Evolutionary conservation across 768 basidiomycete species (phyloP).

Genomic region (Boletus rex-veris): DNA sequence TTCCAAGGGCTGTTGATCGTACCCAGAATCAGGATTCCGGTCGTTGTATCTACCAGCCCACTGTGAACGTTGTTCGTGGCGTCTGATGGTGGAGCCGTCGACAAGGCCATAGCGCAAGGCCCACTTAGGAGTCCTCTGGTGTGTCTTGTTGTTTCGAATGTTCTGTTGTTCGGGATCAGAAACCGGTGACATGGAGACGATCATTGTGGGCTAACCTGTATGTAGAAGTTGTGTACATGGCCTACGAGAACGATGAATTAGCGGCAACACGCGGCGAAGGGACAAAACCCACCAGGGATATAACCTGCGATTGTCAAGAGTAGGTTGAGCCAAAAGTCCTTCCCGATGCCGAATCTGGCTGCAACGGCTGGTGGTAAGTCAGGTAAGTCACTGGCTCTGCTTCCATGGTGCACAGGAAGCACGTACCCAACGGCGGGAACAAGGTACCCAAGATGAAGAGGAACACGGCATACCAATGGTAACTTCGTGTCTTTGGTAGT

Average conservation of each 20-base stretch:
- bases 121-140: constrained; percentile 94
- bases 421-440: constrained; percentile 84
- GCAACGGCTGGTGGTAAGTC: constrained; percentile 69
- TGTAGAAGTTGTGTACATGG: constrained; percentile 91
- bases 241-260: constrained; percentile 40
- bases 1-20: constrained; percentile 68
- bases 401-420: not conserved
- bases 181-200: not conserved
- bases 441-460: constrained; percentile 88
- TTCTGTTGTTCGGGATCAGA: constrained; percentile 49
- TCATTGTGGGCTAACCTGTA: constrained; percentile 51
- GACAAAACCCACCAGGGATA: constrained; percentile 60
- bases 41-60: constrained; percentile 90
- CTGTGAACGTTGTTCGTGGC: constrained; percentile 75
- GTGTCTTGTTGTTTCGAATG: constrained; percentile 92
- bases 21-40: constrained; percentile 63
- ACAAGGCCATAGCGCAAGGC: constrained; percentile 86
- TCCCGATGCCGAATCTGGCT: constrained; percentile 86
- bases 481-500: constrained; percentile 53
- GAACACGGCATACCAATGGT: constrained; percentile 79
- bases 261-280: not conserved
- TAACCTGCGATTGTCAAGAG: constrained; percentile 89
- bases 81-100: constrained; percentile 70
- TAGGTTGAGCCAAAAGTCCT: constrained; percentile 89
- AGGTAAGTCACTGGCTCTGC: not conserved